phyloP scores from a whole-genome alignment of 1,284 basidiomycete species.

The Hymenochaete sp. region DNA sequence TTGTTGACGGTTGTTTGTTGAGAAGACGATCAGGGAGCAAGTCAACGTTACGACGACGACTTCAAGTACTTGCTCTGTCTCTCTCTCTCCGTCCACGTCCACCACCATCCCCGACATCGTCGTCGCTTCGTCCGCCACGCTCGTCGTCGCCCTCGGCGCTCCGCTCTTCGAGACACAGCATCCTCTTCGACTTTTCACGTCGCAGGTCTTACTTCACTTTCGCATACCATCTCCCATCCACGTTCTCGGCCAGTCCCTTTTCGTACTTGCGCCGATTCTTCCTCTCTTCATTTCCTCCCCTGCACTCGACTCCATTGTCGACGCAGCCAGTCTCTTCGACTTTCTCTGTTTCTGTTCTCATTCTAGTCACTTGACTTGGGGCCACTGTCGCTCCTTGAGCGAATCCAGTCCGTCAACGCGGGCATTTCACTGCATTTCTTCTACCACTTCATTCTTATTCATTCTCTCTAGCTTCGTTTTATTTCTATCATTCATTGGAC shows the following conservation, averaged over 20 bases:
- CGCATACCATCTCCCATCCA: constrained; percentile 1
- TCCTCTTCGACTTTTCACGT: constrained; percentile 5
- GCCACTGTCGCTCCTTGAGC: too few species aligned
- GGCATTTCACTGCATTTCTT: neutral
- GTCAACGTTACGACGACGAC: too few species aligned
- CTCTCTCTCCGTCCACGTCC: constrained; percentile 5
- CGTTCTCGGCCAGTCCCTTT: neutral
- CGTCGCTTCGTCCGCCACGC: constrained; percentile 4
- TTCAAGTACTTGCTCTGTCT: too few species aligned
- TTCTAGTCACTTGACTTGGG: too few species aligned
- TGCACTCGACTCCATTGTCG: constrained; percentile 3
- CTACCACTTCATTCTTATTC: neutral
- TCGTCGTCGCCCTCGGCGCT: constrained; percentile 14
- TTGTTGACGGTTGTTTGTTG: too few species aligned
- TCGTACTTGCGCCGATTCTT: neutral
- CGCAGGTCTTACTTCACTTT: neutral
- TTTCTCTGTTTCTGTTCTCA: neutral
- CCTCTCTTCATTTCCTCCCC: neutral
- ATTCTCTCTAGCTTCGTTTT: neutral
- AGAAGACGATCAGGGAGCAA: too few species aligned
- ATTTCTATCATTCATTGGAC: constrained; percentile 10
- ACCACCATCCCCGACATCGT: constrained; percentile 9
- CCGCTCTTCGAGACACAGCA: constrained; percentile 11
- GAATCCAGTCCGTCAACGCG: neutral
- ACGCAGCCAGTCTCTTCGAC: neutral